A percentile compares a stretch with the other conserved stretches of the same genome.
Evolutionary conservation across 202 grass and related monocot species (phyloP).

Genomic region (Hordeum pubiflorum): DNA sequence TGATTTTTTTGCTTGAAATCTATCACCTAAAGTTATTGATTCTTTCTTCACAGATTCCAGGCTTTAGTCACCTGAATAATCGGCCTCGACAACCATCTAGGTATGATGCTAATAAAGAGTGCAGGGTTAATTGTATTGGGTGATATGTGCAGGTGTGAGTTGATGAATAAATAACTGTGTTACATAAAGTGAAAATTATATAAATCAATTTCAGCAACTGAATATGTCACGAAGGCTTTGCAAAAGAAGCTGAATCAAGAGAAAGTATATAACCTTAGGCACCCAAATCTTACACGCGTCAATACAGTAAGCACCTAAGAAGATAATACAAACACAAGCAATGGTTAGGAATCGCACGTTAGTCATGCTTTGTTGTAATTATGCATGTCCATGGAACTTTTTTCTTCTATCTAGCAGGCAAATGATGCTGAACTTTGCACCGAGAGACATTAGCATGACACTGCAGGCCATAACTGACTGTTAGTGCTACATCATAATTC

Average conservation of each 20-base stretch:
- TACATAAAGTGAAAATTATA: neutral
- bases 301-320: neutral
- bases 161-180: neutral
- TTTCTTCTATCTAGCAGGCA: conserved; percentile 4
- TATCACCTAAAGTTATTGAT: conserved; percentile 10
- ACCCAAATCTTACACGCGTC: neutral
- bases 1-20: conserved; percentile 16
- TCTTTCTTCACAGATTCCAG: conserved; percentile 47
- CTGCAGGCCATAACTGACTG: neutral
- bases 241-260: neutral
- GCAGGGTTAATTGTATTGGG: neutral
- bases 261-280: neutral
- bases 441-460: neutral
- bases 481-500: neutral
- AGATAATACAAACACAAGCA: neutral
- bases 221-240: neutral
- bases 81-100: conserved; percentile 52
- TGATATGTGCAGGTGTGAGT: neutral
- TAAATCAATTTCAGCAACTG: neutral
- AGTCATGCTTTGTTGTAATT: neutral
- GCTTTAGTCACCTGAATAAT: conserved; percentile 41
- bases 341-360: neutral
- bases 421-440: neutral
- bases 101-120: conserved; percentile 26
- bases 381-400: neutral